Evolutionary conservation across 2,329 filamentous ascomycete genomes (phyloP).

Genomic region (Curvularia sp.): DNA sequence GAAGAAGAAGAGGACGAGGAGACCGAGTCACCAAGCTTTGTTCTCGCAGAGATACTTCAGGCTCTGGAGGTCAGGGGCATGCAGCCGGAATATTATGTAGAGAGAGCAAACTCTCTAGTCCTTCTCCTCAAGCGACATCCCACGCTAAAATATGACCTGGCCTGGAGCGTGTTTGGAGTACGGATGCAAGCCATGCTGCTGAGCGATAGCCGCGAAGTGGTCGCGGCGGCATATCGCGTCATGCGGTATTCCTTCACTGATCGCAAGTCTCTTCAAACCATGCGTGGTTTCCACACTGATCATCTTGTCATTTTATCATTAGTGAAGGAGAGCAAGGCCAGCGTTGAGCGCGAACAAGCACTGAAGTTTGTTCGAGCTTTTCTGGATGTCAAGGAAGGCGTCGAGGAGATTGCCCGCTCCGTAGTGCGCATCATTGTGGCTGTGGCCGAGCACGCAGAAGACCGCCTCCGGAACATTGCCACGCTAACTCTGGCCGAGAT

Average conservation of each 20-base stretch:
- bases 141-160: conserved; percentile 93
- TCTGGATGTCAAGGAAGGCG: conserved; percentile 91
- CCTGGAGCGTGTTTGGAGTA: conserved; percentile 93
- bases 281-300: conserved; percentile 87
- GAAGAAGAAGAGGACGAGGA: conserved; percentile 71
- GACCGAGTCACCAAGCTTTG: conserved; percentile 87
- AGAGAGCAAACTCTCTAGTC: conserved; percentile 89
- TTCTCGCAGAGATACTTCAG: conserved; percentile 87
- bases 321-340: conserved; percentile 95
- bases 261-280: conserved; percentile 84
- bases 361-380: conserved; percentile 96
- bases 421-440: conserved; percentile 90
- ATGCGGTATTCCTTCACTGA: conserved; percentile 95
- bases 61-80: conserved; percentile 87
- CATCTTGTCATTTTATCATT: conserved; percentile 90
- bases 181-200: conserved; percentile 95
- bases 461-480: conserved; percentile 86
- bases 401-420: conserved; percentile 83
- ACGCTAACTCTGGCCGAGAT: conserved; percentile 93
- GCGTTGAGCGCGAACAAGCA: conserved; percentile 94
- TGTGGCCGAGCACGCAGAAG: conserved; percentile 84
- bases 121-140: conserved; percentile 94
- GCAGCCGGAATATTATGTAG: conserved; percentile 93
- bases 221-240: conserved; percentile 91
- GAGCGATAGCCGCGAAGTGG: conserved; percentile 93